phyloP scores from a whole-genome alignment of 1,139 yeast species.

The Magnusiomyces paraingens region DNA sequence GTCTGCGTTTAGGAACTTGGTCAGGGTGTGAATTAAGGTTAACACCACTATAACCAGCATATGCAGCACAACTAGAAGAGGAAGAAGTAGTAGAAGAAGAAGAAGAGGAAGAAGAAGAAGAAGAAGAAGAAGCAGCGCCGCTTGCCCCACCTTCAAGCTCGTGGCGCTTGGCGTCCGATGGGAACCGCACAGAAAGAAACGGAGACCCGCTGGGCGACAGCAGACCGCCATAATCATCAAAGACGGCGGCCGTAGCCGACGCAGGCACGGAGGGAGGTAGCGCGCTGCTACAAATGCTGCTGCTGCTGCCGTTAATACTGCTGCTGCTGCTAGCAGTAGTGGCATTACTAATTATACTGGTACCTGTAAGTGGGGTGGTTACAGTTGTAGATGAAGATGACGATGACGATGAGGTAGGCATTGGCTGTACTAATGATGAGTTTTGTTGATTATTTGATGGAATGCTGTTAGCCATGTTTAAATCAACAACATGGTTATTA shows the following conservation, averaged over 20 bases:
- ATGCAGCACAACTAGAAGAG: no score
- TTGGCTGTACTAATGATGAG: no score
- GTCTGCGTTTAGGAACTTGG: conserved; percentile 9
- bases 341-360: background rate
- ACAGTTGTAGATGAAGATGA: background rate
- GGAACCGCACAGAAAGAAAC: conserved; percentile 10
- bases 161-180: conserved; percentile 12
- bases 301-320: background rate
- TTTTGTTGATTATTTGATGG: no score
- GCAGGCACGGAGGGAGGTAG: background rate
- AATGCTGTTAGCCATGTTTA: no score
- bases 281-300: background rate
- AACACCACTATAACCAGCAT: conserved; percentile 7
- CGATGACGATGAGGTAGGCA: no score
- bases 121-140: no score
- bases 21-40: no score
- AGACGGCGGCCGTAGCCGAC: conserved; percentile 2
- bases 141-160: background rate
- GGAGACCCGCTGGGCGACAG: conserved; percentile 17
- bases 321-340: background rate
- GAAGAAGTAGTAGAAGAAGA: no score
- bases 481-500: no score
- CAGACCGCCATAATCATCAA: conserved; percentile 10
- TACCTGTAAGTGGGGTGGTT: background rate
- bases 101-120: no score